A percentile compares a stretch with the other conserved stretches of the same genome.
Conservation (phyloP, 176 grass and related monocot species). For the Metroxylon sagu region DNA sequence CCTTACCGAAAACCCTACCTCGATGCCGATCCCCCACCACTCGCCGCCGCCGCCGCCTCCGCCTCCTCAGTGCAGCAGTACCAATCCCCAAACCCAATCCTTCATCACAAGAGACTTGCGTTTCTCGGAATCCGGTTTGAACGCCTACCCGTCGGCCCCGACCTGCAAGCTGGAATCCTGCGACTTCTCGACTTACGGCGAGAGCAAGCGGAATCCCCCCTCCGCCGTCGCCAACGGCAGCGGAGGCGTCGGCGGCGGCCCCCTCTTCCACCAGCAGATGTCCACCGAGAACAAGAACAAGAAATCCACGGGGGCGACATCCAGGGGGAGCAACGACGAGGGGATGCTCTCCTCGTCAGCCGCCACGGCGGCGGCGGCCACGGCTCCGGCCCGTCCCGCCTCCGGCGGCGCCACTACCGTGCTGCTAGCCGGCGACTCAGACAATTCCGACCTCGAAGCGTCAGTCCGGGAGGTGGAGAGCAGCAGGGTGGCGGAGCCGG, state of each 20-base stretch:
- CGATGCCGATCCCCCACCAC: neutral
- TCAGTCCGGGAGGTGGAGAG: constrained; percentile 4
- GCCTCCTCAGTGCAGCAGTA: no score
- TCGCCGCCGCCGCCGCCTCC: no score
- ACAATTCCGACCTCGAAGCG: constrained; percentile 5
- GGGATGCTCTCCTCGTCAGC: neutral
- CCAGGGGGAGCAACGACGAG: no score
- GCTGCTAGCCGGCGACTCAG: neutral
- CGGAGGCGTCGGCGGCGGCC: neutral
- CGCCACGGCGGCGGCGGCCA: neutral
- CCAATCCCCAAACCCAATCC: no score
- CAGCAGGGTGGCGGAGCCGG: neutral
- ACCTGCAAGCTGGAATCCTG: no score
- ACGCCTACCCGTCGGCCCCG: no score
- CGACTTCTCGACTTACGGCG: neutral
- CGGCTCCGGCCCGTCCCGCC: neutral
- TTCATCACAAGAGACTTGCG: no score
- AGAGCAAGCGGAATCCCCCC: neutral
- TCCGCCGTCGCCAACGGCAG: neutral
- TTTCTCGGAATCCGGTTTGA: no score
- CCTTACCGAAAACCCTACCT: neutral
- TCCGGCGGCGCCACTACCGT: neutral
- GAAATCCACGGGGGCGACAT: no score
- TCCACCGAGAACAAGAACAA: neutral
- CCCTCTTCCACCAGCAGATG: neutral